Conservation (phyloP, 108 stramenopile genomes). For the Ochromonas danica region DNA sequence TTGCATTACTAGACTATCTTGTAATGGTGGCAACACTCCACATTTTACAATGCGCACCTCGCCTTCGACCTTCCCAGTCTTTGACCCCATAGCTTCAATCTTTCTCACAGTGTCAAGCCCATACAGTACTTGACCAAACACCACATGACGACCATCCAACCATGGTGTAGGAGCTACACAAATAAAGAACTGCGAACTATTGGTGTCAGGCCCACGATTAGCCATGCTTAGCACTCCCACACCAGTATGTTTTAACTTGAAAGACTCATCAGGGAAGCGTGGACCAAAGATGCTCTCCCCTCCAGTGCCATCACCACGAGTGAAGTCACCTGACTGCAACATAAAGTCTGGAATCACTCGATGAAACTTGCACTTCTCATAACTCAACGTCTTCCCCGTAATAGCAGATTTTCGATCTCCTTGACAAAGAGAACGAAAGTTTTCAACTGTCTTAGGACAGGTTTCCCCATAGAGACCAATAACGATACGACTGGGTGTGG, state of each 20-base stretch:
- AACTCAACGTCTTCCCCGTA: conserved; percentile 55
- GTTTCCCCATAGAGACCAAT: conserved; percentile 81
- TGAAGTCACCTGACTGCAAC: conserved; percentile 82
- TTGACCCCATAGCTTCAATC: conserved; percentile 59
- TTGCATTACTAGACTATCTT: no score
- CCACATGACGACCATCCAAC: conserved; percentile 92
- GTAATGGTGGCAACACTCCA: conserved; percentile 24
- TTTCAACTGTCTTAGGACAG: conserved; percentile 86
- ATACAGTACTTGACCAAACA: conserved; percentile 72
- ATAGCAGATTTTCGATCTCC: no score
- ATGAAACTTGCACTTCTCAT: conserved; percentile 79
- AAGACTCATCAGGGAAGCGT: conserved; percentile 88
- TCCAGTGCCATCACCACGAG: conserved; percentile 82
- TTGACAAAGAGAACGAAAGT: conserved; percentile 88
- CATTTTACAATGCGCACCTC: conserved; percentile 2
- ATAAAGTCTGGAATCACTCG: conserved; percentile 91
- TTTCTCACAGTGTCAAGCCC: conserved; percentile 57
- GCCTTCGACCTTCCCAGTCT: neutral
- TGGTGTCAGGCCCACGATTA: conserved; percentile 90
- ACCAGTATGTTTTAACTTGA: conserved; percentile 75
- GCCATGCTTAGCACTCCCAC: conserved; percentile 84
- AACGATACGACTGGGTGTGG: conserved; percentile 71
- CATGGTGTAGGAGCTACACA: conserved; percentile 86
- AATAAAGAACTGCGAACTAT: conserved; percentile 90
- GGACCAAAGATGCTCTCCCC: conserved; percentile 75